Percentiles rank a stretch among this genome's conserved stretches.
Evolutionary conservation across 257 asterid species (phyloP).

Genomic region (Cynanchum wilfordii): DNA sequence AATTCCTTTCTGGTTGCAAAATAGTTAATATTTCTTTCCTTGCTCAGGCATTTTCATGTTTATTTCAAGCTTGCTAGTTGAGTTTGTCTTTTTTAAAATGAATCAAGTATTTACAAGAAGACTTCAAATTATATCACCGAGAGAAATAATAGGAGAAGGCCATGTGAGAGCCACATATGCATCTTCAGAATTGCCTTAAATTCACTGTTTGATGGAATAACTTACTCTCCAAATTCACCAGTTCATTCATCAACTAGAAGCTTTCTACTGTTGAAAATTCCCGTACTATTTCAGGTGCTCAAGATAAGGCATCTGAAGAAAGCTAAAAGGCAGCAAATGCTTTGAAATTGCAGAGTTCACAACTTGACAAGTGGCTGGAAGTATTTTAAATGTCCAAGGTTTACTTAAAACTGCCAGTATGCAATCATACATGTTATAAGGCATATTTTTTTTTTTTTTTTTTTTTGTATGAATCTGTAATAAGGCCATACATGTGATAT

Average conservation of each 20-base stretch:
- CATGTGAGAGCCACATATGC: background rate
- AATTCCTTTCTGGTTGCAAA: background rate
- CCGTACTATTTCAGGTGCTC: background rate
- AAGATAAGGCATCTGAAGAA: background rate
- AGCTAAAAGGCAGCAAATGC: background rate
- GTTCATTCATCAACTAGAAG: background rate
- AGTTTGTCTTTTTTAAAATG: background rate
- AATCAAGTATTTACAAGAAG: background rate
- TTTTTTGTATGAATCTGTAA: background rate
- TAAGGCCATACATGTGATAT: background rate
- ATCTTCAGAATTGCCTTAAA: background rate
- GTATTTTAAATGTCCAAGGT: background rate
- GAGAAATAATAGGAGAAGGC: background rate
- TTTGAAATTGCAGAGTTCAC: background rate
- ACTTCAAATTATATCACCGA: background rate
- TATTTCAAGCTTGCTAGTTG: background rate
- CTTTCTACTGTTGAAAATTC: background rate
- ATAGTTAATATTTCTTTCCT: background rate
- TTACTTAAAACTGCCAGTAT: background rate
- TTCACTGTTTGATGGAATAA: background rate
- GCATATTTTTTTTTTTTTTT: no score
- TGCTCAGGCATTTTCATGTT: background rate
- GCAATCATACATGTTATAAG: background rate
- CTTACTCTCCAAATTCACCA: background rate
- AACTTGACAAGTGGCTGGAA: background rate